phyloP scores from a whole-genome alignment of 1,139 yeast species.

The Candida buenavistaensis region DNA sequence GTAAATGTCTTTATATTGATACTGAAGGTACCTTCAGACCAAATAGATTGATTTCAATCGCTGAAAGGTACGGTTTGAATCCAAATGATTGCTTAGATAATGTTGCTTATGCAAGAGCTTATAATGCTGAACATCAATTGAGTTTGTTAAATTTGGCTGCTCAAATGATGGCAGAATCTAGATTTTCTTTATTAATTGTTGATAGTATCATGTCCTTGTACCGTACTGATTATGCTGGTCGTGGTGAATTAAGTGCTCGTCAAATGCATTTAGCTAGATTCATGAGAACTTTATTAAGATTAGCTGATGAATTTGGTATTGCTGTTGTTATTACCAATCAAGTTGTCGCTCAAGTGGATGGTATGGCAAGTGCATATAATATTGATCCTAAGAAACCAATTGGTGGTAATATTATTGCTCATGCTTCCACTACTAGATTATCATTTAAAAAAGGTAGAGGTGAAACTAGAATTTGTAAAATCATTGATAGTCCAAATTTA shows the following conservation, averaged over 20 bases:
- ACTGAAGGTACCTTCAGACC: slow-evolving; percentile 98
- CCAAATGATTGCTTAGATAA: slow-evolving; percentile 95
- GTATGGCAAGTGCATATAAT: slow-evolving; percentile 76
- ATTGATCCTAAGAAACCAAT: slow-evolving; percentile 99
- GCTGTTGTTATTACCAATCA: slow-evolving; percentile 98
- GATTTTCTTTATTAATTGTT: slow-evolving; percentile 79
- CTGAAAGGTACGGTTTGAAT: slow-evolving; percentile 86
- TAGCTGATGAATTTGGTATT: slow-evolving; percentile 97
- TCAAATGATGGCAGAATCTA: slow-evolving; percentile 92
- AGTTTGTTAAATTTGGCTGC: slow-evolving; percentile 88
- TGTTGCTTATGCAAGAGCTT: slow-evolving; percentile 96
- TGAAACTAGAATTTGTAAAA: slow-evolving; percentile 89
- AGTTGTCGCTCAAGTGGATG: slow-evolving; percentile 98
- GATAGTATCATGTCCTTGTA: slow-evolving; percentile 97
- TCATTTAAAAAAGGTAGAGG: slow-evolving; percentile 89
- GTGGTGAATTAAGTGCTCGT: slow-evolving; percentile 95
- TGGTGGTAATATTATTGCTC: slow-evolving; percentile 98
- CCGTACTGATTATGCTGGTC: slow-evolving; percentile 92
- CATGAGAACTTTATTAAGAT: slow-evolving; percentile 85
- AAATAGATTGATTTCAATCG: slow-evolving; percentile 82
- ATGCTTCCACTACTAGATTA: slow-evolving; percentile 90
- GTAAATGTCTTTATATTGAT: slow-evolving; percentile 93
- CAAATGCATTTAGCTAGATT: slow-evolving; percentile 93
- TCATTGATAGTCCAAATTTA: slow-evolving; percentile 92
- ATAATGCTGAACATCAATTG: slow-evolving; percentile 94